A percentile compares a stretch with the other conserved stretches of the same genome.
These are phyloP conservation scores for Calonectria pseudoturangicola DNA, from an alignment of 2,329 filamentous ascomycete species.

Conservation along the genomic window DNA sequence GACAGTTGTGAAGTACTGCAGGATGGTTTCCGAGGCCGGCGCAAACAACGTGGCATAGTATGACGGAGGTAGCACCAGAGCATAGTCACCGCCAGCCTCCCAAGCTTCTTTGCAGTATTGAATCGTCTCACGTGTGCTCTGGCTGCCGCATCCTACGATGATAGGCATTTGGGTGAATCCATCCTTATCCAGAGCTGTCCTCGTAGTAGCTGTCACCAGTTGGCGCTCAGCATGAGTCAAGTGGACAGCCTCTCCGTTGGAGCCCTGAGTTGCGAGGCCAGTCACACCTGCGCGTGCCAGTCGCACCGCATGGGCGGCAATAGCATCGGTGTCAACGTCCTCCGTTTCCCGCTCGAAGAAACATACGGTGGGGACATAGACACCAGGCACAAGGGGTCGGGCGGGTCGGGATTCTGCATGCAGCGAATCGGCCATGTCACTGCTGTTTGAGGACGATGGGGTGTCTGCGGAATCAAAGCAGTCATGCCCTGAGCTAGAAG, in stretches of 20 bases:
- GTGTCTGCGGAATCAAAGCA: slow-evolving; percentile 55
- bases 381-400: slow-evolving; percentile 69
- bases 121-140: slow-evolving; percentile 84
- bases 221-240: slow-evolving; percentile 82
- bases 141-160: slow-evolving; percentile 84
- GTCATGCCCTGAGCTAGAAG: slow-evolving; percentile 55
- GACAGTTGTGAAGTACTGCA: slow-evolving; percentile 80
- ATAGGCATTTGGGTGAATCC: slow-evolving; percentile 81
- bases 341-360: slow-evolving; percentile 81
- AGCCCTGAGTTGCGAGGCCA: slow-evolving; percentile 85
- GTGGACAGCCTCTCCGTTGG: slow-evolving; percentile 89
- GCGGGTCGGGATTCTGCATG: slow-evolving; percentile 57
- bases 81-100: slow-evolving; percentile 82
- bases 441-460: slow-evolving; percentile 62
- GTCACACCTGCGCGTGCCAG: slow-evolving; percentile 84
- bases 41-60: slow-evolving; percentile 84
- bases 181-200: slow-evolving; percentile 78
- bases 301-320: slow-evolving; percentile 77
- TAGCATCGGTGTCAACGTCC: slow-evolving; percentile 78
- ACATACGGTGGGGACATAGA: slow-evolving; percentile 84
- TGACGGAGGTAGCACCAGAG: slow-evolving; percentile 83
- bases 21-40: slow-evolving; percentile 69
- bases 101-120: slow-evolving; percentile 81
- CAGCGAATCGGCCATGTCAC: slow-evolving; percentile 62
- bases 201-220: slow-evolving; percentile 80